These are phyloP conservation scores for Leishmania arabica DNA, from an alignment of 208 protist genomes.

Conservation along the genomic window DNA sequence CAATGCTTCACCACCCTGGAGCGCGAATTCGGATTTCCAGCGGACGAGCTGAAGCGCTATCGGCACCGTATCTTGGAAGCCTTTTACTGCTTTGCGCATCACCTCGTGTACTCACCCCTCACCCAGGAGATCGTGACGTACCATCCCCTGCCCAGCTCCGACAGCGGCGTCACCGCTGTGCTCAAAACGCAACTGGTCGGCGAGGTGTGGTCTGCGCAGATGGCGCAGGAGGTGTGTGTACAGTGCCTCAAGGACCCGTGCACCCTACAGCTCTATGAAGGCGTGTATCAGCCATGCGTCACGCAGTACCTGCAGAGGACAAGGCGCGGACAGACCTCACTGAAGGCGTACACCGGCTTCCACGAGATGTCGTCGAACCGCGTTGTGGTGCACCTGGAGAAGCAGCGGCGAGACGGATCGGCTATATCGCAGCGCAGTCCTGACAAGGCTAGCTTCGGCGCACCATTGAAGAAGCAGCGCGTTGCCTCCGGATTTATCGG, in stretches of 20 bases:
- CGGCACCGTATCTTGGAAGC: constrained; percentile 52
- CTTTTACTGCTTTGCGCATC: constrained; percentile 89
- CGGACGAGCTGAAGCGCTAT: constrained; percentile 71
- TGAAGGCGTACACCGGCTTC: constrained; percentile 71
- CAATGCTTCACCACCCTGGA: constrained; percentile 52
- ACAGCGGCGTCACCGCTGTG: not conserved
- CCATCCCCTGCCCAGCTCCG: constrained; percentile 46
- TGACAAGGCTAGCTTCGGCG: constrained; percentile 22
- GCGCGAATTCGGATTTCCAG: constrained; percentile 53
- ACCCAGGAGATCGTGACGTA: constrained; percentile 42
- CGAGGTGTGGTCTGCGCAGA: constrained; percentile 33
- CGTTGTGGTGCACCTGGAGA: constrained; percentile 43
- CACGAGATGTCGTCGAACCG: constrained; percentile 42
- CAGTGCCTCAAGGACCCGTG: constrained; percentile 65
- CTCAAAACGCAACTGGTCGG: constrained; percentile 66
- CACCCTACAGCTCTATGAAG: constrained; percentile 56
- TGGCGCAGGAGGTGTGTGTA: constrained; percentile 62
- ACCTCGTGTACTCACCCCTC: constrained; percentile 88
- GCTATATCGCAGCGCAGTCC: not conserved
- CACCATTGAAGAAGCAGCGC: constrained; percentile 45
- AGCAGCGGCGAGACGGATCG: constrained; percentile 3
- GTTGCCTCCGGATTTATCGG: constrained; percentile 45
- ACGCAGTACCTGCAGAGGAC: constrained; percentile 56
- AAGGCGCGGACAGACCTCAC: constrained; percentile 51
- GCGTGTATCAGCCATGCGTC: constrained; percentile 48